These are phyloP conservation scores for Claviceps sp. DNA, from an alignment of 2,329 filamentous ascomycete genomes.

Conservation along the genomic window DNA sequence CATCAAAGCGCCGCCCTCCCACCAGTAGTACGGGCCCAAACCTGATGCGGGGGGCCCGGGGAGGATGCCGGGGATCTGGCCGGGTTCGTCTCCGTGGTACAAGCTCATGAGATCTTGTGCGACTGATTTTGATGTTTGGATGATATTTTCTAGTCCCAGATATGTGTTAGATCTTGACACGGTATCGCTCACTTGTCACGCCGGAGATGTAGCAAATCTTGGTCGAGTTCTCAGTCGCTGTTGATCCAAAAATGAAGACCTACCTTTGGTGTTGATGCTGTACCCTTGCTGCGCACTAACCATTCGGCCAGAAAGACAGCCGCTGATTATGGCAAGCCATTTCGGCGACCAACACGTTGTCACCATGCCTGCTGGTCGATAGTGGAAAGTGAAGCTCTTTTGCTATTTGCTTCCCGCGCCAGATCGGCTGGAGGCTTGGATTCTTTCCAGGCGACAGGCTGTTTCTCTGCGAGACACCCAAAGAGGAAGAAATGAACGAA, in stretches of 20 bases:
- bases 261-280: conserved; percentile 19
- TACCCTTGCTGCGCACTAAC: conserved; percentile 14
- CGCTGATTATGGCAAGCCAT: conserved; percentile 1
- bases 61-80: conserved; percentile 23
- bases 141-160: conserved; percentile 14
- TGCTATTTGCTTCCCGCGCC: neutral
- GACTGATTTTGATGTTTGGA: conserved; percentile 16
- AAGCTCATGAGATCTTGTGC: conserved; percentile 24
- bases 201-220: neutral
- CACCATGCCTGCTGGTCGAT: neutral
- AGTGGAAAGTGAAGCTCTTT: neutral
- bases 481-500: neutral
- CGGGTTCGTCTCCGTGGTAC: conserved; percentile 24
- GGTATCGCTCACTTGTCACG: neutral
- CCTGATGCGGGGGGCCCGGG: conserved; percentile 22
- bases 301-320: conserved; percentile 1
- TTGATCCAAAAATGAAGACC: neutral
- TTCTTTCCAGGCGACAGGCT: neutral
- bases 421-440: neutral
- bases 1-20: conserved; percentile 49
- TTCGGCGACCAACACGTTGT: neutral
- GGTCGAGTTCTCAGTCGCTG: neutral
- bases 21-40: conserved; percentile 39
- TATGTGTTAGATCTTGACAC: neutral
- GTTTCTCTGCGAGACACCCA: neutral